Evolutionary conservation across 169 alveolate species (phyloP), one percentile per base, ranked within the genome.

Genomic region (Cryptosporidium ubiquitum): DNA sequence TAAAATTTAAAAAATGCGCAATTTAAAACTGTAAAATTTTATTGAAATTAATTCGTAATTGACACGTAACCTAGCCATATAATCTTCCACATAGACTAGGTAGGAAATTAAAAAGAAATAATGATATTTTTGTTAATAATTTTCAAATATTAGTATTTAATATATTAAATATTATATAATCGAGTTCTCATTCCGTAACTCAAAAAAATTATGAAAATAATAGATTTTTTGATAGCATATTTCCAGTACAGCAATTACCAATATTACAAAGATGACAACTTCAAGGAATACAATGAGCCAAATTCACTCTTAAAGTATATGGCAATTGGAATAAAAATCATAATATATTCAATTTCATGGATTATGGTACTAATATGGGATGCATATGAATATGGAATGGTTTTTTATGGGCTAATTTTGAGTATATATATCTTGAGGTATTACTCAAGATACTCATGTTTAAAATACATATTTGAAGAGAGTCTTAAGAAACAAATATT

Each of bases 301-400:
- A 42, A 51, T 37, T 26, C 69, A 18, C 16, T 73, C 23, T 6
- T 73, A 6, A 73, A 20, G 52, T 58, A 52, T 73, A 31, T 55
- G n/a, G 18, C 16, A 12, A 73, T 79, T 61, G 68, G 55, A 39
- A 44, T 42, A 20, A 79, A 79, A 61, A 42, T 79, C 7, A 29
- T 35, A 26, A 14, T 79, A 6, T 79, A 79, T 64, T 61, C 75
- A n/a, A 66, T 79, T 61, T 58, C 75, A 23, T 79, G 89, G 89
- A 61, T 64, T 16, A 61, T 58, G 29, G 75, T 79, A 14, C 10
- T 79, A 64, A 79, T 79, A 26, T 79, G 89, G 89, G 89, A 79
- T 61, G 89, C 89, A 39, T 79, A 79, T 61, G 89, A 79, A 40
- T 79, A 79, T 61, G 89, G 89, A 39, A 79, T 79, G 40, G 68